Evolutionary conservation across 345 rosid genomes (phyloP), one percentile per base, ranked within the genome.

Genomic region (Draba incana): DNA sequence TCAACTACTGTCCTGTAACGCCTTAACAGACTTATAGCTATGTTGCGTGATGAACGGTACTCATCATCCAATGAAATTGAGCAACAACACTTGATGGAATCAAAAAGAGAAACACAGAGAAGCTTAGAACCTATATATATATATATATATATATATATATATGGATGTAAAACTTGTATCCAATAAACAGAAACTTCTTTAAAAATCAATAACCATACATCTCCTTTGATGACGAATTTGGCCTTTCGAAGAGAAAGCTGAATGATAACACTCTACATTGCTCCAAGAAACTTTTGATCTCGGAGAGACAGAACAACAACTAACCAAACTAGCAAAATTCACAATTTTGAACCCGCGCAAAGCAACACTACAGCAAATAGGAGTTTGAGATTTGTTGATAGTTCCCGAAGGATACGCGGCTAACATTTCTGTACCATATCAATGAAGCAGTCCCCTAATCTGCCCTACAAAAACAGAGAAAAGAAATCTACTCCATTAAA

Each of bases 41-140:
- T 92, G 75, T 90, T 90, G 54, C 90, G 83, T 5, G 93, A 89
- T 4, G 98, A 92, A 64, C 88, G 93, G 49, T 88, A 92, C 81
- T 92, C 97, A 59, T 92, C 87, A 73, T 90, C 92, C 2, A 81
- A 62, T 6, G 88, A 81, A 59, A 51, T 60, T 15, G 84, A 75
- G 38, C 74, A 79, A 50, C 89, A 72, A 49, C 31, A 84, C 95
- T 89, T 64, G n/a, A 31, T 51, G 28, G 49, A 60, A 57, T 16
- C 11, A 10, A 65, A 23, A 58, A 48, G n/a, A 11, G 1, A 49
- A 2, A 33, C 4, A 12, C 16, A 50, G 23, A 42, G 31, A 45
- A 20, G 27, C 27, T 56, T 37, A 45, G 55, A 33, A 46, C 4
- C 15, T 30, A 0, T 8, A 3, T 23, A n/a, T n/a, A n/a, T n/a